Percentiles rank a stretch among this genome's conserved stretches.
Evolutionary conservation across 768 basidiomycete genomes (phyloP).

Genomic region (Paxillus rubicundulus): DNA sequence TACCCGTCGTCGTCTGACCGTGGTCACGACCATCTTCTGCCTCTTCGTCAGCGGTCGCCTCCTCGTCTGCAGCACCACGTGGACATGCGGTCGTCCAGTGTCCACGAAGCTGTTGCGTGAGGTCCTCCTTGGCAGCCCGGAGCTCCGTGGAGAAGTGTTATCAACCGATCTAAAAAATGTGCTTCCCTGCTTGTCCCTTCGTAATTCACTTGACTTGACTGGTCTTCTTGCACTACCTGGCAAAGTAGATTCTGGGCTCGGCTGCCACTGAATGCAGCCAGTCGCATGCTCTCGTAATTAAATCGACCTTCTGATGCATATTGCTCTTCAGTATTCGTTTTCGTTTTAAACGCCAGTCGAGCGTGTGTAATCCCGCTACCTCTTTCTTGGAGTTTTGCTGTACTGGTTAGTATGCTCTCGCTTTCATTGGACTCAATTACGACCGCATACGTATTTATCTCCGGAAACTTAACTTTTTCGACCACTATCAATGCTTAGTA

Average conservation of each 20-base stretch:
- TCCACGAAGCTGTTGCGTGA: conserved; percentile 33
- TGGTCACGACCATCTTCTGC: conserved; percentile 27
- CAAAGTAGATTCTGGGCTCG: conserved; percentile 13
- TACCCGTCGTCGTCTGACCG: conserved; percentile 30
- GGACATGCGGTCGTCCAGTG: conserved; percentile 29
- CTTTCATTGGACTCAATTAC: conserved; percentile 16
- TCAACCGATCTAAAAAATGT: conserved; percentile 1
- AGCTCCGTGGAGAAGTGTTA: conserved; percentile 12
- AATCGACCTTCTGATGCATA: conserved; percentile 10
- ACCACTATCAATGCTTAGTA: conserved; percentile 23
- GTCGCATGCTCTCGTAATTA: conserved; percentile 19
- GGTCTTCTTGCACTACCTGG: conserved; percentile 22
- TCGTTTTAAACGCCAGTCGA: conserved; percentile 22
- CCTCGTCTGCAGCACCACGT: conserved; percentile 34
- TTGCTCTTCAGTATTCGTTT: conserved; percentile 16
- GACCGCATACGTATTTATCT: conserved; percentile 21
- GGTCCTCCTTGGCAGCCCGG: conserved; percentile 13
- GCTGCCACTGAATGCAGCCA: neutral
- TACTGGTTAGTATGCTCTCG: conserved; percentile 22
- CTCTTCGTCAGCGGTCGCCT: conserved; percentile 33
- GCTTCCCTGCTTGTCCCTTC: conserved; percentile 9
- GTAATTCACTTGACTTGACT: neutral
- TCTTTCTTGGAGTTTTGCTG: conserved; percentile 31
- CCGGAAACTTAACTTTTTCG: conserved; percentile 21
- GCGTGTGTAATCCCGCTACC: conserved; percentile 28